Evolutionary conservation across 2,329 filamentous ascomycete species (phyloP).

Genomic region (Aureobasidium sp.): DNA sequence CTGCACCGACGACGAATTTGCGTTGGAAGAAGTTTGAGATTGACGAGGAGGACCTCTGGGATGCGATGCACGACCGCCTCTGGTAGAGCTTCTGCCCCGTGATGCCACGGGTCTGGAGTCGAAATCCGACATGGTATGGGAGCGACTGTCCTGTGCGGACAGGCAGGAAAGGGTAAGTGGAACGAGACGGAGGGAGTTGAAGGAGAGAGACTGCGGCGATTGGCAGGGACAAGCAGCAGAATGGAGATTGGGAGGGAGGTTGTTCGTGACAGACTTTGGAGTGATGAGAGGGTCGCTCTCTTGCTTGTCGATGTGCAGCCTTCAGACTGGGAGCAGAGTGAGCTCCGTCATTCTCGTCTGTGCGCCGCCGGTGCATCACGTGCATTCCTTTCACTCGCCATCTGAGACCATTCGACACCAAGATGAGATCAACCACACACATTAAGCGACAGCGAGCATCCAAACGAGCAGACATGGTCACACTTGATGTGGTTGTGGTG

Average conservation of each 20-base stretch:
- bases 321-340: background rate
- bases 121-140: constrained; percentile 78
- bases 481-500: background rate
- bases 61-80: constrained; percentile 71
- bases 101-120: constrained; percentile 74
- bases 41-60: constrained; percentile 42
- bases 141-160: constrained; percentile 15
- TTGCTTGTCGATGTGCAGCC: background rate
- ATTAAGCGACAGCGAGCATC: background rate
- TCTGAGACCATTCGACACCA: background rate
- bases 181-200: constrained; percentile 7
- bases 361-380: background rate
- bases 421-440: background rate
- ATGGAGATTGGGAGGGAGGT: background rate
- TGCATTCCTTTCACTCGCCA: background rate
- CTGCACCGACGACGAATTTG: constrained; percentile 52
- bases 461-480: background rate
- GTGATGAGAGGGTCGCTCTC: constrained; percentile 1
- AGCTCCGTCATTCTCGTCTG: background rate
- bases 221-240: background rate
- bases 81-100: constrained; percentile 83
- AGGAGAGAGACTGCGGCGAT: background rate
- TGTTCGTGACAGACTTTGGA: background rate
- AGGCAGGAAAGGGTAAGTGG: constrained; percentile 16
- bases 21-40: constrained; percentile 57